A percentile compares a stretch with the other conserved stretches of the same genome.
phyloP scores from a whole-genome alignment of 169 alveolate species.

The Plasmodium malariae region DNA sequence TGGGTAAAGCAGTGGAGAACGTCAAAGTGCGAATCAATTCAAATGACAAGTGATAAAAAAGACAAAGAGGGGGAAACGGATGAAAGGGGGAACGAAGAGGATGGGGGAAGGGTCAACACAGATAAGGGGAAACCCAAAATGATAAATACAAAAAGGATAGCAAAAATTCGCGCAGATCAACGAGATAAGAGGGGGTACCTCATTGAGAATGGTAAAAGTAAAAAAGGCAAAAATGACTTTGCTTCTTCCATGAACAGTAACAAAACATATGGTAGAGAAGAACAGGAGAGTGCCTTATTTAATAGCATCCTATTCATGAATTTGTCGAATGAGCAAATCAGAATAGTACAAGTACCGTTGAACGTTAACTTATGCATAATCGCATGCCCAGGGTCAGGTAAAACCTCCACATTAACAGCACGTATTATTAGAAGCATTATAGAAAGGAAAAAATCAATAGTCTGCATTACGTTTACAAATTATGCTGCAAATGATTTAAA shows the following conservation, averaged over 20 bases:
- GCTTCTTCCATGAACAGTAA: too few species aligned
- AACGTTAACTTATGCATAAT: constrained; percentile 81
- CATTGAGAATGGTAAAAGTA: not conserved
- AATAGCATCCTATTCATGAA: constrained; percentile 78
- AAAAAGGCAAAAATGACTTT: not conserved
- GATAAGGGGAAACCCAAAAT: too few species aligned
- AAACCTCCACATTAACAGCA: constrained; percentile 87
- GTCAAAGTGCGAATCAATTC: too few species aligned
- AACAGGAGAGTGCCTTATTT: too few species aligned
- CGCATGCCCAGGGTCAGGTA: constrained; percentile 91
- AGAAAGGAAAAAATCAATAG: constrained; percentile 76
- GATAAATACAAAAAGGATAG: too few species aligned
- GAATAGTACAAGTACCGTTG: constrained; percentile 79
- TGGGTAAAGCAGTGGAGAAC: too few species aligned
- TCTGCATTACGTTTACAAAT: constrained; percentile 81
- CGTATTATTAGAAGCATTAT: constrained; percentile 83
- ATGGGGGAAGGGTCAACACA: not conserved
- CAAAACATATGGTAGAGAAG: too few species aligned
- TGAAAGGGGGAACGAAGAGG: not conserved
- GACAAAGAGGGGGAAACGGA: not conserved
- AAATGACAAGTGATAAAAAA: not conserved
- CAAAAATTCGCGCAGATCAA: too few species aligned
- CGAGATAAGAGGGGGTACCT: not conserved
- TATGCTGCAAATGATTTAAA: constrained; percentile 84
- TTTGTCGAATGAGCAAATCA: constrained; percentile 83